Conservation (phyloP, 2,329 filamentous ascomycete genomes). For the Cadophora gregata region DNA sequence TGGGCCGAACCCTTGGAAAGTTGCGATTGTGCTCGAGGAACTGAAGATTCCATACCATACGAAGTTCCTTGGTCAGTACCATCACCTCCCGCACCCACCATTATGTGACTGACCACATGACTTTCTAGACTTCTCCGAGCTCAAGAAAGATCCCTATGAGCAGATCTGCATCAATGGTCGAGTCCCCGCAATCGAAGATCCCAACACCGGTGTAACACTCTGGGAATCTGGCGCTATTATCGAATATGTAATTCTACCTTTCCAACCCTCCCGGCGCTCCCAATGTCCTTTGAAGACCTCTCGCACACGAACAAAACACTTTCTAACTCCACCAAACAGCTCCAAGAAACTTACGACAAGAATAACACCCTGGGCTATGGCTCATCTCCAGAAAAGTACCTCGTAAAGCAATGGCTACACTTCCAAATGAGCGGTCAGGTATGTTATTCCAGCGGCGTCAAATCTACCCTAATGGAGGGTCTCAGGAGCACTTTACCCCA, state of each 20-base stretch:
- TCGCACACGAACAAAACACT: no score
- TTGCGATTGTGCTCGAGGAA: constrained; percentile 53
- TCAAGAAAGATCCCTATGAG: constrained; percentile 50
- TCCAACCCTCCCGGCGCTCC: not conserved
- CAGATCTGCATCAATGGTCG: constrained; percentile 42
- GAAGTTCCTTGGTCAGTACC: constrained; percentile 37
- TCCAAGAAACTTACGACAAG: constrained; percentile 48
- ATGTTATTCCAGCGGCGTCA: no score
- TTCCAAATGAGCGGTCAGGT: constrained; percentile 49
- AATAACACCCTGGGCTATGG: constrained; percentile 46
- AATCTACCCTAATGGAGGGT: no score
- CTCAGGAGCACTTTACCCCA: no score
- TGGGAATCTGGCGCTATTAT: constrained; percentile 55
- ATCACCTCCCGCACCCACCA: not conserved
- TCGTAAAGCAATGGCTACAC: constrained; percentile 47
- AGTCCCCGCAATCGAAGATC: constrained; percentile 46
- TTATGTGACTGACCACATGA: not conserved
- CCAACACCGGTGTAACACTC: constrained; percentile 49
- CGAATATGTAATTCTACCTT: constrained; percentile 46
- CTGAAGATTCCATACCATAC: constrained; percentile 49
- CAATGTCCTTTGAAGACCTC: constrained; percentile 45
- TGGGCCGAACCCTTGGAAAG: constrained; percentile 45
- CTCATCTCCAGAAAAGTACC: constrained; percentile 42
- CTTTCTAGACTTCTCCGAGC: constrained; percentile 42
- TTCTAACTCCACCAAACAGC: not conserved